Base-by-base conservation (phyloP, 768 basidiomycete species). In the Sporobolomyces phaffii region DNA sequence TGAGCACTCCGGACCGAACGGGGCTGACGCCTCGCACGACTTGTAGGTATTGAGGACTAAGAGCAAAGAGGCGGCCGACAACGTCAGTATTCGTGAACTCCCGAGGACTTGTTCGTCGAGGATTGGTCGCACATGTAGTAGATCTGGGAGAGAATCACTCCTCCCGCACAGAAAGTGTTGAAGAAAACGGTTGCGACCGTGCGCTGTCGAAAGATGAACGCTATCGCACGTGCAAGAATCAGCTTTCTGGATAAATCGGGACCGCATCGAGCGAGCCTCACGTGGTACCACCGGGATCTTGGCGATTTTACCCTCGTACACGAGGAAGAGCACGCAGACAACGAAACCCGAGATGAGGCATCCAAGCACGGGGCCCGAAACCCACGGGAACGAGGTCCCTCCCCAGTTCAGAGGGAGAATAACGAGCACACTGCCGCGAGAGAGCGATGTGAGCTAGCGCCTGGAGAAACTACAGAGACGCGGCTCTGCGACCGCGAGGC, bases 341-440 rank as follows among this genome's bases (percentile, higher is more conserved):
- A 83, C 56, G 26, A 85, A 61, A 0, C 87, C 85, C 1, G 84
- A 81, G 54, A 83, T 76, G 10, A 88, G 76, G 1, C 85, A 83
- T 0, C 80, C 85, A 38, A 88, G 75, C 59, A 91, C 85, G 2
- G 83, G 79, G 0, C 86, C 82, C 0, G 86, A 88, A 10, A 75
- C 78, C 89, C 88, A 89, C 1, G 87, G 81, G 71, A 87, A 88
- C 2, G 84, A 84, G 0, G 85, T 82, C 0, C 88, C 87, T 31
- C 87, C 85, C 87, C 87, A 89, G 34, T 87, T 87, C 20, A 89
- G 80, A 0, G 87, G 87, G 10, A 88, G 77, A 54, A 89, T 82
- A 26, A 89, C 77, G 3, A 88, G 79, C 3, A 84, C 81, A 52
- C 85, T 86, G 28, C 82, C n/a, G n/a, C n/a, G 26, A 17, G 20